Conservation (phyloP, 2,329 filamentous ascomycete species). For the Xylaria sp. region DNA sequence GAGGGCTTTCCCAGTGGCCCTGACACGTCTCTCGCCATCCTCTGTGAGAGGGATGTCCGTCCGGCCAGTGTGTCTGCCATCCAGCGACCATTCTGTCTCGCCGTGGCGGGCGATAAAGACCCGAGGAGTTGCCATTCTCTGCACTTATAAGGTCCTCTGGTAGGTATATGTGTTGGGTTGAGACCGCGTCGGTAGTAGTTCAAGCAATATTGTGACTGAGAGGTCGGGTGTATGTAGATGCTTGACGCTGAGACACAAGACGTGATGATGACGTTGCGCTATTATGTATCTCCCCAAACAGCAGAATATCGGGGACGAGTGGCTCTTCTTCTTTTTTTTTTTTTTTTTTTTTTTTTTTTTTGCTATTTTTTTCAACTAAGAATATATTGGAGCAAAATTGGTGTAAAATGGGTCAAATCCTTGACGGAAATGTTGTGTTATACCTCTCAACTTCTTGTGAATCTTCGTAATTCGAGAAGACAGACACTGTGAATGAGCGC, state of each 20-base stretch:
- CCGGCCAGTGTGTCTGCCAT: constrained; percentile 83
- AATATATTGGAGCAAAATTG: not conserved
- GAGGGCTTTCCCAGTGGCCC: constrained; percentile 82
- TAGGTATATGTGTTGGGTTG: not conserved
- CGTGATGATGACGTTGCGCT: not conserved
- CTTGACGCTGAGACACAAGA: constrained; percentile 16
- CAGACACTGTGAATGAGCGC: not conserved
- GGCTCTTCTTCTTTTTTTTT: not conserved
- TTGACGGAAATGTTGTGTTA: not conserved
- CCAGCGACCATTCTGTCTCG: constrained; percentile 95
- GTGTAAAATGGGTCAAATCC: not conserved
- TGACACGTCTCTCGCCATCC: constrained; percentile 81
- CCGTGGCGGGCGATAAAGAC: constrained; percentile 89
- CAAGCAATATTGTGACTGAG: not conserved
- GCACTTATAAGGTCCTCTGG: not conserved
- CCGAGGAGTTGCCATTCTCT: constrained; percentile 66
- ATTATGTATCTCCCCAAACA: not conserved
- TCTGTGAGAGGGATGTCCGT: constrained; percentile 88
- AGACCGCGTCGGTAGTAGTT: not conserved
- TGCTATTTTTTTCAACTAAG: too few species aligned
- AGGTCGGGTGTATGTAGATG: not conserved
- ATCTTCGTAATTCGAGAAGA: not conserved
- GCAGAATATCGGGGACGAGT: not conserved
- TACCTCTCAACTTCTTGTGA: not conserved
- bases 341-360: too few species aligned